Percentiles rank a stretch among this genome's conserved stretches.
Conservation (phyloP, 2,329 filamentous ascomycete species). For the Calonectria ilicicola region DNA sequence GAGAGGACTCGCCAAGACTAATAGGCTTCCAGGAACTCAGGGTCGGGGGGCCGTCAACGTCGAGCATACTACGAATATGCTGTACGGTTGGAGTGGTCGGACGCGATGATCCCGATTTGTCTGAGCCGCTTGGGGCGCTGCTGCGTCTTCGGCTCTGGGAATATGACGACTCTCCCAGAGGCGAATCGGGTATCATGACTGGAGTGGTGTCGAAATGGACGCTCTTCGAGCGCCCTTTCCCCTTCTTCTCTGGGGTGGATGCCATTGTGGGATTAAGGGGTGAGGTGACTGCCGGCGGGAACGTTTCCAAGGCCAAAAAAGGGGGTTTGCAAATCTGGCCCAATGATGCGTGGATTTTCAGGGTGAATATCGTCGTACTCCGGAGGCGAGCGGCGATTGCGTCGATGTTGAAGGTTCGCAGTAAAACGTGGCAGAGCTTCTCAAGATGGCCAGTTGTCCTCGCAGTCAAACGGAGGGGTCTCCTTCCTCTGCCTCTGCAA, state of each 20-base stretch:
- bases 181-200: constrained; percentile 27
- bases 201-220: constrained; percentile 58
- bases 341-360: constrained; percentile 61
- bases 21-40: constrained; percentile 57
- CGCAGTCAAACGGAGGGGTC: constrained; percentile 32
- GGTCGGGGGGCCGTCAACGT: constrained; percentile 61
- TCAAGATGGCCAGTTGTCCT: constrained; percentile 29
- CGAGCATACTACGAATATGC: constrained; percentile 66
- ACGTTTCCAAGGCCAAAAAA: constrained; percentile 47
- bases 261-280: constrained; percentile 52
- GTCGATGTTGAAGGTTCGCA: constrained; percentile 20
- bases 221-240: constrained; percentile 60
- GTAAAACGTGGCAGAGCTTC: constrained; percentile 18
- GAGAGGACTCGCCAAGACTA: constrained; percentile 60
- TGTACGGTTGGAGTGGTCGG: constrained; percentile 30
- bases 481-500: constrained; percentile 42
- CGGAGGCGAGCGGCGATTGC: constrained; percentile 43
- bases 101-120: neutral
- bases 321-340: constrained; percentile 49
- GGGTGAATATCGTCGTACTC: constrained; percentile 52
- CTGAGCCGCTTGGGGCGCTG: constrained; percentile 39
- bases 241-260: constrained; percentile 57
- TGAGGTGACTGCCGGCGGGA: constrained; percentile 35
- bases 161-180: constrained; percentile 24
- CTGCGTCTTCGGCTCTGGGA: constrained; percentile 47